phyloP scores from a whole-genome alignment of 1,284 basidiomycete species.

The Cutaneotrichosporon sp. region DNA sequence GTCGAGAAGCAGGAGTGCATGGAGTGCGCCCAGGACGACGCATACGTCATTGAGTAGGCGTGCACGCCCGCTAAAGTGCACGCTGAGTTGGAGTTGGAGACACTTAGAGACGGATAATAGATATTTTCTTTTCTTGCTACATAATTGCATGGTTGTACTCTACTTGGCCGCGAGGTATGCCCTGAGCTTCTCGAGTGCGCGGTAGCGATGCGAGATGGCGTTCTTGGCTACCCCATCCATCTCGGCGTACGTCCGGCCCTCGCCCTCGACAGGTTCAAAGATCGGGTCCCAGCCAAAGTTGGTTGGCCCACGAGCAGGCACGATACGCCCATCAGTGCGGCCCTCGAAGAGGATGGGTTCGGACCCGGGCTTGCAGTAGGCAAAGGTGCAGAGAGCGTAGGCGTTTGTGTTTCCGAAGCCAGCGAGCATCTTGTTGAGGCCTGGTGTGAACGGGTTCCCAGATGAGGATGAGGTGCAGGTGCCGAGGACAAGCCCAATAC shows the following conservation, averaged over 20 bases:
- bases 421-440: slow-evolving; percentile 78
- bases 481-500: neutral
- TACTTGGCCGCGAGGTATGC: slow-evolving; percentile 58
- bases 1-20: slow-evolving; percentile 11
- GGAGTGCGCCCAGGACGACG: neutral
- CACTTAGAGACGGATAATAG: neutral
- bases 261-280: slow-evolving; percentile 68
- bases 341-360: slow-evolving; percentile 82
- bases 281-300: slow-evolving; percentile 90
- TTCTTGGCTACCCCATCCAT: slow-evolving; percentile 86
- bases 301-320: slow-evolving; percentile 73
- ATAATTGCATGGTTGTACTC: slow-evolving; percentile 1
- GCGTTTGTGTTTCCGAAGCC: slow-evolving; percentile 82
- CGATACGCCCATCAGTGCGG: slow-evolving; percentile 80
- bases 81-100: neutral
- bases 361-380: slow-evolving; percentile 81
- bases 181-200: slow-evolving; percentile 78
- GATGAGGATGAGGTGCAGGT: neutral
- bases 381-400: slow-evolving; percentile 92
- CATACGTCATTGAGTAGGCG: neutral
- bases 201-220: slow-evolving; percentile 81
- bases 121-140: neutral
- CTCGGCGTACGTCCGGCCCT: slow-evolving; percentile 72
- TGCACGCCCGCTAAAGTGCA: neutral
- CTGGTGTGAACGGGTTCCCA: slow-evolving; percentile 48